phyloP scores from a whole-genome alignment of 805 yeast genomes.

The Cyberlindnera samutprakarnensis region DNA sequence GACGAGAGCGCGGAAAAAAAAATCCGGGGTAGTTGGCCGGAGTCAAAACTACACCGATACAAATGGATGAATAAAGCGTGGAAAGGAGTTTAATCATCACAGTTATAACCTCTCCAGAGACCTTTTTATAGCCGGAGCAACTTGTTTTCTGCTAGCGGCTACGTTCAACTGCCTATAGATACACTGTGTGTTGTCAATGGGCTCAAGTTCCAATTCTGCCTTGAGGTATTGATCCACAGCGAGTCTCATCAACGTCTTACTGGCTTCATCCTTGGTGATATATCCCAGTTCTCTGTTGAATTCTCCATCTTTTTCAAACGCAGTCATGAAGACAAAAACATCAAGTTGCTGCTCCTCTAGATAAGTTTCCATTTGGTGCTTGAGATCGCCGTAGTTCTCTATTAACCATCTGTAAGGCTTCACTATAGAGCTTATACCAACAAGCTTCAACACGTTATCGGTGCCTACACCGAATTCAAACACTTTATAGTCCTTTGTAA shows the following conservation, averaged over 20 bases:
- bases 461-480: constrained; percentile 35
- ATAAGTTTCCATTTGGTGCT: constrained; percentile 16
- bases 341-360: constrained; percentile 4
- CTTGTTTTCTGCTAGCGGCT: constrained; percentile 75
- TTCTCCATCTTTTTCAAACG: constrained; percentile 6
- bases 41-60: constrained; percentile 2
- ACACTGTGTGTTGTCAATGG: background rate
- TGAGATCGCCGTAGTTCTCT: constrained; percentile 19
- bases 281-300: constrained; percentile 10
- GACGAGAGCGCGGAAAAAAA: no score
- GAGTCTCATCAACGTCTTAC: constrained; percentile 13
- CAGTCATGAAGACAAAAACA: constrained; percentile 10
- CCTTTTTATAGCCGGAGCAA: constrained; percentile 51
- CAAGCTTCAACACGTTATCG: constrained; percentile 22
- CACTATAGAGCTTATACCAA: constrained; percentile 77
- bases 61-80: no score
- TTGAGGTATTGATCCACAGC: constrained; percentile 11
- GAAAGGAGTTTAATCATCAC: no score
- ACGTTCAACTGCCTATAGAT: constrained; percentile 39
- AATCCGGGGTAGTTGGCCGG: no score
- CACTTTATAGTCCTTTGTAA: constrained; percentile 80
- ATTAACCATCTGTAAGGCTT: constrained; percentile 42
- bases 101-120: constrained; percentile 17
- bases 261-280: constrained; percentile 8
- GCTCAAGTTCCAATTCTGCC: constrained; percentile 7